Evolutionary conservation across 148 eudicot species (phyloP).

Genomic region (Persicaria maculosa): DNA sequence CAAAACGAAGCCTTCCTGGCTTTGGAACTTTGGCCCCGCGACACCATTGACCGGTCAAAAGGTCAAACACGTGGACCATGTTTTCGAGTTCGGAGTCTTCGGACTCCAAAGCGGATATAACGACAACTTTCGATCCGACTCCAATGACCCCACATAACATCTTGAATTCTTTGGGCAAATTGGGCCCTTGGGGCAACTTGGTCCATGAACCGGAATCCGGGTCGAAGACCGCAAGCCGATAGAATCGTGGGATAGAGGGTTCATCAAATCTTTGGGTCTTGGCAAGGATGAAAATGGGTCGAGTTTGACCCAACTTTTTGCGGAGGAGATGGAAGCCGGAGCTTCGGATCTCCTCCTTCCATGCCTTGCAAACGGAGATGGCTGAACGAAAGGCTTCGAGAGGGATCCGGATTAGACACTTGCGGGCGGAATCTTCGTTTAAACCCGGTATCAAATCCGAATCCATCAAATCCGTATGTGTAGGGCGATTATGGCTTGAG

Average conservation of each 20-base stretch:
- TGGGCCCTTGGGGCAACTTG: conserved; percentile 42
- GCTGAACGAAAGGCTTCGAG: conserved; percentile 34
- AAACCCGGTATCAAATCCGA: conserved; percentile 71
- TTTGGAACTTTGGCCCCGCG: conserved; percentile 66
- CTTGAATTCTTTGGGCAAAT: conserved; percentile 38
- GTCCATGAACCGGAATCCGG: conserved; percentile 41
- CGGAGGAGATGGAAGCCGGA: neutral
- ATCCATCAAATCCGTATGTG: neutral
- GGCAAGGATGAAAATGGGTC: conserved; percentile 1
- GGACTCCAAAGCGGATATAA: neutral
- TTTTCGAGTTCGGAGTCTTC: neutral
- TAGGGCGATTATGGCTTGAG: no score
- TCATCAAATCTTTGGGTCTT: conserved; percentile 32
- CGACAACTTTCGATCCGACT: conserved; percentile 47
- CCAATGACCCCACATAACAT: conserved; percentile 56
- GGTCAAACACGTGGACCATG: conserved; percentile 45
- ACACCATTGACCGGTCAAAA: conserved; percentile 49
- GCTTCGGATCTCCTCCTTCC: conserved; percentile 31
- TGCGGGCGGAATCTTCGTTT: conserved; percentile 47
- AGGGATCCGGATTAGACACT: conserved; percentile 53
- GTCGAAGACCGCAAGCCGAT: conserved; percentile 21
- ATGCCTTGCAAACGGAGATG: conserved; percentile 30
- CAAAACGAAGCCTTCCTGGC: conserved; percentile 42
- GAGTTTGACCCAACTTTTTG: neutral
- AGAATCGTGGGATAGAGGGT: no score